These are phyloP conservation scores for Ulvella scutata DNA, from an alignment of 139 green algal species.

Conservation along the genomic window DNA sequence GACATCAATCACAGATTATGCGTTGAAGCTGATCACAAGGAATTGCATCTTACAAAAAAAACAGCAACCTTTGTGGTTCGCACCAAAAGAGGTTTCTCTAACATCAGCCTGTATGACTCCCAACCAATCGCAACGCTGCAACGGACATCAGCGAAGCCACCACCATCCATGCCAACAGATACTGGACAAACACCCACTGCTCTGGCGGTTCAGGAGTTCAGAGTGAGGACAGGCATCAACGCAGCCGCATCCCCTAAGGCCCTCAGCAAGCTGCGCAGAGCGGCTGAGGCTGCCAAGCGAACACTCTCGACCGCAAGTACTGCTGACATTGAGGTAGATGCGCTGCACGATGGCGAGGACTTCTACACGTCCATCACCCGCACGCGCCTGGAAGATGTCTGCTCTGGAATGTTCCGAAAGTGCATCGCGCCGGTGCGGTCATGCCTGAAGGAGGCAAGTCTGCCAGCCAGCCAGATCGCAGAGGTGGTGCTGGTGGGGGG, in stretches of 20 bases:
- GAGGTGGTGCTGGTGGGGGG: conserved; percentile 26
- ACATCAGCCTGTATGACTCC: too few relatives aligned
- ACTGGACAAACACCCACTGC: too few relatives aligned
- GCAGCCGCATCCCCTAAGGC: not conserved
- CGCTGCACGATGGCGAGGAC: conserved; percentile 5
- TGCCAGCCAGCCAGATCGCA: conserved; percentile 2
- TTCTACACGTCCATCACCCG: conserved; percentile 8
- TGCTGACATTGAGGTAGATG: conserved; percentile 5
- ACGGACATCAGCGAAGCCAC: too few relatives aligned
- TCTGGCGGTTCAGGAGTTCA: too few relatives aligned
- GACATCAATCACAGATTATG: too few relatives aligned
- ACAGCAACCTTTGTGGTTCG: too few relatives aligned
- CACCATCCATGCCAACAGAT: too few relatives aligned
- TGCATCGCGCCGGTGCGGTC: not conserved
- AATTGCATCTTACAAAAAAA: too few relatives aligned
- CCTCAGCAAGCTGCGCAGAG: conserved; percentile 29
- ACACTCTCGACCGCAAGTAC: conserved; percentile 14
- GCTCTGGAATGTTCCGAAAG: conserved; percentile 8
- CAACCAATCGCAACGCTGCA: too few relatives aligned
- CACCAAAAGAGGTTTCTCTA: too few relatives aligned
- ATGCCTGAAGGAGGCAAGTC: conserved; percentile 5
- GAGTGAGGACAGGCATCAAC: too few relatives aligned
- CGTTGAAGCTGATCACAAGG: too few relatives aligned
- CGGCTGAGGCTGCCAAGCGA: conserved; percentile 54
- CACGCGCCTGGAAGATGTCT: conserved; percentile 13